Percentiles rank a stretch among this genome's conserved stretches.
These are phyloP conservation scores for Psidium friedrichsthalianum DNA, from an alignment of 345 rosid genomes.

Conservation along the genomic window DNA sequence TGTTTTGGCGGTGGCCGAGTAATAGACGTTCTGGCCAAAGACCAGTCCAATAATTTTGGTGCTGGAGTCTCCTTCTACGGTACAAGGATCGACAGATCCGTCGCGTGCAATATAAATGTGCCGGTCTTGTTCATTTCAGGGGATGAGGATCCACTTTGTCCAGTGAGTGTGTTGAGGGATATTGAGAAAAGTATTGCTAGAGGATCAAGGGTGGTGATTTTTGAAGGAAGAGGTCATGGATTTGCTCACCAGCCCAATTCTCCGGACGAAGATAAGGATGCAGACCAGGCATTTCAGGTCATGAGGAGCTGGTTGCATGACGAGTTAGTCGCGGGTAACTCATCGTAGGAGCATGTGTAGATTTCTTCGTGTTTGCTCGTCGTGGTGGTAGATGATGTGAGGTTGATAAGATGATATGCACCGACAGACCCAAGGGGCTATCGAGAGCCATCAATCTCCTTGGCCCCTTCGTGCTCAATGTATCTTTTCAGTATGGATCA, in stretches of 20 bases:
- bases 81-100: conserved; percentile 47
- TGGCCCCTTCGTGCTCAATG: not conserved
- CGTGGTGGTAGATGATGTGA: not conserved
- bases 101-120: conserved; percentile 34
- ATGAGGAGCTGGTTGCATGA: conserved; percentile 70
- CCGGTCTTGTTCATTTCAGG: conserved; percentile 75
- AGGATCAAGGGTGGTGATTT: conserved; percentile 43
- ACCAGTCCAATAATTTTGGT: conserved; percentile 38
- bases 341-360: not conserved
- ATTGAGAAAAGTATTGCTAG: conserved; percentile 33
- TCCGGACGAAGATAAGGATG: conserved; percentile 67
- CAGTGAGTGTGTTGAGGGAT: conserved; percentile 27
- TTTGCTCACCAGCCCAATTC: conserved; percentile 69
- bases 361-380: not conserved
- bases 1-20: conserved; percentile 83
- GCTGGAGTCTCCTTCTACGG: conserved; percentile 76
- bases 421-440: not conserved
- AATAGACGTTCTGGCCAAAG: conserved; percentile 48
- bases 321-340: conserved; percentile 17
- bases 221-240: conserved; percentile 65
- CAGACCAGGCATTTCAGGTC: conserved; percentile 54
- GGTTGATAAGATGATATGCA: not conserved
- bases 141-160: conserved; percentile 61
- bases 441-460: not conserved
- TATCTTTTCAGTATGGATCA: not conserved